Evolutionary conservation across 164 flowering plant species (phyloP).

Genomic region (Hamamelis virginiana): DNA sequence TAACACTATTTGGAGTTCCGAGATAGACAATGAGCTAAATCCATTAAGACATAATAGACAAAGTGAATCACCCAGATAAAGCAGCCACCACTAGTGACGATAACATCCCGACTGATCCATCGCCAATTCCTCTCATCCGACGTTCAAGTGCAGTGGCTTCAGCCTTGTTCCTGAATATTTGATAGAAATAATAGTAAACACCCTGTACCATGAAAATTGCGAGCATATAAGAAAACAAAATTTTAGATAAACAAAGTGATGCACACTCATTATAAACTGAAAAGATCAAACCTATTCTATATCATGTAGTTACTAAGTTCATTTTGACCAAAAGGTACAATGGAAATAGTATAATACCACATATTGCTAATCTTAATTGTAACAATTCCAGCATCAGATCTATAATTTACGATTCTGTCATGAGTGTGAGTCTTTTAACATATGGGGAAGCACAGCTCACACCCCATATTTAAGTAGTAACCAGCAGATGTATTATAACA

Average conservation of each 20-base stretch:
- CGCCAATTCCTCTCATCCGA: constrained; percentile 73
- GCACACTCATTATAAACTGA: background rate
- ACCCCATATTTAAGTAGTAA: background rate
- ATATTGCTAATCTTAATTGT: no score
- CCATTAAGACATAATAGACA: background rate
- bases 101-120: constrained; percentile 95
- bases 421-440: background rate
- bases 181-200: constrained; percentile 98
- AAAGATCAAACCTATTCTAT: background rate
- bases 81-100: constrained; percentile 95
- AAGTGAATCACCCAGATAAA: constrained; percentile 66
- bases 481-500: background rate
- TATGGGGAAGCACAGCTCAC: no score
- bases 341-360: no score
- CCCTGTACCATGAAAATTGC: constrained; percentile 70
- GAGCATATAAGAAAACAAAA: constrained; percentile 27
- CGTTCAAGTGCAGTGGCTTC: constrained; percentile 65
- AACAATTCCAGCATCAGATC: background rate
- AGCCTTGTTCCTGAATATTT: constrained; percentile 86
- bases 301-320: background rate
- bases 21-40: background rate
- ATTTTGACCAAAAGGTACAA: background rate
- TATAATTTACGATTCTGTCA: background rate
- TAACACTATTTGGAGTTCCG: background rate
- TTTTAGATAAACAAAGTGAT: background rate